Evolutionary conservation across 164 flowering plant species (phyloP).

Genomic region (Dillenia suffruticosa): DNA sequence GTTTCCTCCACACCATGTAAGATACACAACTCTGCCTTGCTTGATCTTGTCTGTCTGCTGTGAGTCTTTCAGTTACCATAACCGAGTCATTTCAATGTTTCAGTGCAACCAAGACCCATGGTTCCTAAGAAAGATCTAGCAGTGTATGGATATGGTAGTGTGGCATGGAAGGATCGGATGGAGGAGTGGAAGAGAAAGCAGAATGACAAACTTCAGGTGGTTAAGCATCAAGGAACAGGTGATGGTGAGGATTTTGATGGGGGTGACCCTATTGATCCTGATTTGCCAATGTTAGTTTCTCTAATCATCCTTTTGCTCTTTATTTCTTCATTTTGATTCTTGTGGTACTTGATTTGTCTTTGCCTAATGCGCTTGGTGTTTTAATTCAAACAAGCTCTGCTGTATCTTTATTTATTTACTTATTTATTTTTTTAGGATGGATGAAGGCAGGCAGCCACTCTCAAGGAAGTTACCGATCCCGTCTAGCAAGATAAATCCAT

Average conservation of each 20-base stretch:
- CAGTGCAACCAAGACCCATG: slow-evolving; percentile 91
- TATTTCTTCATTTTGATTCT: too few relatives aligned
- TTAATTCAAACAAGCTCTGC: neutral
- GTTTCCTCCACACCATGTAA: slow-evolving; percentile 67
- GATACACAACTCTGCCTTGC: slow-evolving; percentile 12
- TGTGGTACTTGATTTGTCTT: too few relatives aligned
- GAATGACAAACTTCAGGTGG: slow-evolving; percentile 60
- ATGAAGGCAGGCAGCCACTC: slow-evolving; percentile 59
- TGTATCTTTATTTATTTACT: neutral
- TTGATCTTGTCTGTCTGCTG: neutral
- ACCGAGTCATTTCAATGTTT: slow-evolving; percentile 9
- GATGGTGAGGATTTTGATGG: slow-evolving; percentile 44
- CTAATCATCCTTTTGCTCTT: too few relatives aligned
- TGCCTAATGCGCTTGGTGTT: too few relatives aligned
- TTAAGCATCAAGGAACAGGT: slow-evolving; percentile 53
- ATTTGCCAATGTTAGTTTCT: slow-evolving; percentile 69
- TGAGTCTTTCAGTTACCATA: slow-evolving; percentile 2
- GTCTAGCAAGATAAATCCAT: slow-evolving; percentile 49
- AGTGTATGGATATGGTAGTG: slow-evolving; percentile 60
- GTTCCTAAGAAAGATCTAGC: slow-evolving; percentile 92
- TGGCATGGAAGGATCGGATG: slow-evolving; percentile 62
- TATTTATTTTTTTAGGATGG: slow-evolving; percentile 36
- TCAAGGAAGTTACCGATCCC: slow-evolving; percentile 51
- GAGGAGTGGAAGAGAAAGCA: slow-evolving; percentile 59
- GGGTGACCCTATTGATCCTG: slow-evolving; percentile 70